Conservation (phyloP, 1,284 basidiomycete species). For the Puccinia triticina region DNA sequence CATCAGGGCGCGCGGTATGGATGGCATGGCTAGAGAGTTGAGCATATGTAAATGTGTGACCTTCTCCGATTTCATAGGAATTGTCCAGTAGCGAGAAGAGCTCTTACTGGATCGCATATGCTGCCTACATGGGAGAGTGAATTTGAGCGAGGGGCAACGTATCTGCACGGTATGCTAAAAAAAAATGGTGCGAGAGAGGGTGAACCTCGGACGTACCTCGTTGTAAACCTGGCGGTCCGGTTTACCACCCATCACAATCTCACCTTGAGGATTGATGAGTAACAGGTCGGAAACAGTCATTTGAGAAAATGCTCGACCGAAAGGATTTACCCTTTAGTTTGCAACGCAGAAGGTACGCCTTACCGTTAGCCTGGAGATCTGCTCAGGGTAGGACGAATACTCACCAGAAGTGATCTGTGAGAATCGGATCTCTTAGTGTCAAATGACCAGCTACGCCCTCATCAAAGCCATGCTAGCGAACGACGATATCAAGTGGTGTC, state of each 20-base stretch:
- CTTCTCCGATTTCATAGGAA: neutral
- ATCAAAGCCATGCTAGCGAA: constrained; percentile 47
- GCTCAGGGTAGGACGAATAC: constrained; percentile 54
- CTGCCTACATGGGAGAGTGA: constrained; percentile 61
- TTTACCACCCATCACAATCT: constrained; percentile 63
- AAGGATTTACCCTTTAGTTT: constrained; percentile 39
- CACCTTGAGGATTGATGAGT: constrained; percentile 65
- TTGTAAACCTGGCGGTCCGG: constrained; percentile 58
- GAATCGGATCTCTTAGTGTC: constrained; percentile 68
- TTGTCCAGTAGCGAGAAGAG: neutral
- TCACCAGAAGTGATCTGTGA: constrained; percentile 66
- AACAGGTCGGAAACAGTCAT: constrained; percentile 65
- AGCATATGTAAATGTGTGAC: neutral
- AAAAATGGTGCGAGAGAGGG: neutral
- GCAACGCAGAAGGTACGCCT: neutral
- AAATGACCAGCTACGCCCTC: constrained; percentile 67
- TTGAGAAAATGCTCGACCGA: constrained; percentile 61
- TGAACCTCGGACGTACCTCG: constrained; percentile 34
- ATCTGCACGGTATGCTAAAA: neutral
- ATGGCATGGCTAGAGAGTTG: constrained; percentile 62
- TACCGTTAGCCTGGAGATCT: constrained; percentile 55
- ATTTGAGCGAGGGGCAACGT: neutral
- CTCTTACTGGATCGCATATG: constrained; percentile 17
- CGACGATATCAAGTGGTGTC: neutral
- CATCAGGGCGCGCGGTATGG: constrained; percentile 68